Percentiles rank a stretch among this genome's conserved stretches.
phyloP scores from a whole-genome alignment of 257 asterid genomes.

The Coffea canephora region DNA sequence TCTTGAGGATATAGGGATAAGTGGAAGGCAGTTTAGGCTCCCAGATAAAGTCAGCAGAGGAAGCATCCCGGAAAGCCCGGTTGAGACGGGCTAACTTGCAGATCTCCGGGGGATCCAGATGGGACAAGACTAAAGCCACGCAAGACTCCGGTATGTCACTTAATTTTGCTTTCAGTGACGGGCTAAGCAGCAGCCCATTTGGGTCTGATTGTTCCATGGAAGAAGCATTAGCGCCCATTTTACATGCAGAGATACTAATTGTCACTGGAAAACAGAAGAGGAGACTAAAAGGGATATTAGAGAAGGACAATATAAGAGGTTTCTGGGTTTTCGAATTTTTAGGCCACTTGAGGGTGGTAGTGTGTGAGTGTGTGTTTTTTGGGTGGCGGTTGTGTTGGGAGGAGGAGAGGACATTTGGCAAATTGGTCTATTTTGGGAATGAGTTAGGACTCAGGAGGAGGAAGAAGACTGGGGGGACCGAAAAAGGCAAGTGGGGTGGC shows the following conservation, averaged over 20 bases:
- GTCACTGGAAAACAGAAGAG: background rate
- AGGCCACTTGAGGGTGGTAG: background rate
- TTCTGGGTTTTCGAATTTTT: conserved; percentile 5
- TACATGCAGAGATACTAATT: background rate
- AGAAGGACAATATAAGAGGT: no score
- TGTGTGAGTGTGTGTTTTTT: conserved; percentile 4
- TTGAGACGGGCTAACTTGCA: conserved; percentile 65
- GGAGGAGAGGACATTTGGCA: background rate
- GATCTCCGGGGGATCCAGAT: conserved; percentile 78
- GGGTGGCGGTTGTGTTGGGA: background rate
- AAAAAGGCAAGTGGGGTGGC: background rate
- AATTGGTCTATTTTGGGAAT: background rate
- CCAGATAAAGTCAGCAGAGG: conserved; percentile 90
- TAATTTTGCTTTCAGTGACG: conserved; percentile 35
- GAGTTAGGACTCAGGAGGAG: background rate
- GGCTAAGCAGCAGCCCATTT: conserved; percentile 18
- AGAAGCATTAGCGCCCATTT: conserved; percentile 70
- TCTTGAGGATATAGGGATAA: conserved; percentile 42
- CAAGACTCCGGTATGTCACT: conserved; percentile 86
- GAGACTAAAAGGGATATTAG: background rate
- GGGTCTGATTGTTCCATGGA: conserved; percentile 21
- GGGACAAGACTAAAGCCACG: conserved; percentile 57
- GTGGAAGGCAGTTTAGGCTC: conserved; percentile 61
- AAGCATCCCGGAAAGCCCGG: conserved; percentile 63
- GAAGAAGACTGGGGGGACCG: background rate